phyloP scores from a whole-genome alignment of 768 basidiomycete genomes.

The Sarcodon aspratus region DNA sequence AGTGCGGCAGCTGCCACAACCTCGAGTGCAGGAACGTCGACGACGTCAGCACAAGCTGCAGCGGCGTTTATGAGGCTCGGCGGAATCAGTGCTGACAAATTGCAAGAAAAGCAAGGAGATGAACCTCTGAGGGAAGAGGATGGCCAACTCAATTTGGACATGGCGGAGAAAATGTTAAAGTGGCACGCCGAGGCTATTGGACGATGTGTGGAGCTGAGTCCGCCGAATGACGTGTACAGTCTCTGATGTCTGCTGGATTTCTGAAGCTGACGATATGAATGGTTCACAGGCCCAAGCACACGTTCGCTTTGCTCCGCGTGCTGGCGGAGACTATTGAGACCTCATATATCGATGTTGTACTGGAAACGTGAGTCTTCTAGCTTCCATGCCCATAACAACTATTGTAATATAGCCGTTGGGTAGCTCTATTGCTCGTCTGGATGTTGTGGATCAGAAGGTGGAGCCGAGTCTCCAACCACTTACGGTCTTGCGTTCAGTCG shows the following conservation, averaged over 20 bases:
- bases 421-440: conserved; percentile 64
- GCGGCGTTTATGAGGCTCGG: conserved; percentile 86
- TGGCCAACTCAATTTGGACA: conserved; percentile 61
- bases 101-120: conserved; percentile 42
- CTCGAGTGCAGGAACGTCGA: conserved; percentile 42
- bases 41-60: conserved; percentile 76
- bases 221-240: conserved; percentile 74
- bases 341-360: conserved; percentile 81
- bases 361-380: conserved; percentile 69
- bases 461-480: conserved; percentile 75
- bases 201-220: conserved; percentile 82
- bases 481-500: conserved; percentile 53
- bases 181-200: conserved; percentile 99
- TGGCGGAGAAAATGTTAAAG: conserved; percentile 84
- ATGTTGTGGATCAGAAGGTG: conserved; percentile 58
- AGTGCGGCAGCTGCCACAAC: conserved; percentile 65
- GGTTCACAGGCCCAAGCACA: conserved; percentile 70
- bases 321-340: conserved; percentile 78
- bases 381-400: neutral
- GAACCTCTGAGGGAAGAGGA: conserved; percentile 74
- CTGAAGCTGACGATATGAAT: conserved; percentile 1
- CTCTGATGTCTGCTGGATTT: neutral
- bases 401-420: conserved; percentile 3
- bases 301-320: conserved; percentile 70
- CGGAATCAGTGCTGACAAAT: conserved; percentile 45